A percentile compares a stretch with the other conserved stretches of the same genome.
Conservation (phyloP, 306 rosid genomes). For the Sechiopsis laciniata region DNA sequence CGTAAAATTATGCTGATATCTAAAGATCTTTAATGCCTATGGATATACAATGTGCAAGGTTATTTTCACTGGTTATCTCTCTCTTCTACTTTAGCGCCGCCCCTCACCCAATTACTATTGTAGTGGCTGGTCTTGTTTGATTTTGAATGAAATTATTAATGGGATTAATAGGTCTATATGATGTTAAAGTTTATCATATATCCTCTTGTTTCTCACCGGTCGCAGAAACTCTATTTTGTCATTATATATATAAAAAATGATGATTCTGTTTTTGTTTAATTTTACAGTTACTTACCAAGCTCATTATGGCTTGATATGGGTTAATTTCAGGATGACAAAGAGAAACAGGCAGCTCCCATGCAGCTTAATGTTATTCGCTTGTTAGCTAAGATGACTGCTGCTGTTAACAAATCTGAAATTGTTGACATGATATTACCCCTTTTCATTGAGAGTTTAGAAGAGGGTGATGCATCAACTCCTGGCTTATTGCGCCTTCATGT, state of each 20-base stretch:
- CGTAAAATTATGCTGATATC: neutral
- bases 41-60: conserved; percentile 1
- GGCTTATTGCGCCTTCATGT: conserved; percentile 89
- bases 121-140: neutral
- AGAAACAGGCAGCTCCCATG: conserved; percentile 73
- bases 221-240: no score
- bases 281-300: conserved; percentile 16
- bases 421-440: conserved; percentile 88
- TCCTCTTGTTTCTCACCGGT: neutral
- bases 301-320: conserved; percentile 26
- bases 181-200: neutral
- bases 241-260: no score
- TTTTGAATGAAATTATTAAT: neutral
- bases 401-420: conserved; percentile 73
- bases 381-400: conserved; percentile 71
- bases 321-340: conserved; percentile 70
- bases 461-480: conserved; percentile 96
- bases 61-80: neutral
- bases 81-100: no score
- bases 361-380: conserved; percentile 82
- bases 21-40: neutral
- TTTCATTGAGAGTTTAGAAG: conserved; percentile 90
- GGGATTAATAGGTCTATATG: conserved; percentile 9
- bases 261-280: conserved; percentile 17
- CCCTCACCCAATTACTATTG: neutral